Base-by-base conservation (phyloP, 2,329 filamentous ascomycete species). In the Arthrobotrys sinensis region DNA sequence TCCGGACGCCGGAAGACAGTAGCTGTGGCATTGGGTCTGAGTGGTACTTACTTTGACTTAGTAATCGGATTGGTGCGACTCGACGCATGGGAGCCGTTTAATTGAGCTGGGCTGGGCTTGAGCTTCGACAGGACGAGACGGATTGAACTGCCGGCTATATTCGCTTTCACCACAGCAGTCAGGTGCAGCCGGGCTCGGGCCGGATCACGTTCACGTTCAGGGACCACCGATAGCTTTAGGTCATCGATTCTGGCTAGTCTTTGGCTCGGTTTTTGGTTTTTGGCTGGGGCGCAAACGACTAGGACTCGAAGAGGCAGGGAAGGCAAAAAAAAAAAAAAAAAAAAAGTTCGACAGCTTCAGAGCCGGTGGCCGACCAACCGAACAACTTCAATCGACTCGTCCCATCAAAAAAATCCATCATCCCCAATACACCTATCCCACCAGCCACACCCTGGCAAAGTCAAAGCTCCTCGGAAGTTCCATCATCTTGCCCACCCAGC, bases 291-390 rank as follows among this genome's bases (percentile, higher is more conserved):
- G 46, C 57, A 45, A 38, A 40, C 32, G 5, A 32, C 21, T 50
- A 19, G 2, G 21, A 19, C 21, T 28, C 24, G 24, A 3, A 12
- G 12, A 38, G 63, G 19, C 14, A 50, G 11, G 16, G 45, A 40
- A 53, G 60, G 38, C 32, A 50, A 53, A 55, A 68, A 76, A 67
- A 60, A 45, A 45, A 24, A 43, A 76, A 68, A 76, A 76, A 68
- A 68, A 62, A 63, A 38, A 53, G 16, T 62, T 63, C n/a, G 43
- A 66, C 11, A 52, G 60, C 66, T 67, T 78, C 75, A 72, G 63
- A 67, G 67, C 63, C 75, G 75, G 75, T 71, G 43, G 57, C 75
- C 75, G 75, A 72, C 43, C 45, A 46, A 67, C 75, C 75, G 75
- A 72, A 68, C 67, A 65, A 72, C 67, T 67, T 78, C 66, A 65